Base-by-base conservation (phyloP, 805 yeast genomes). In the Lachancea fermentati region DNA sequence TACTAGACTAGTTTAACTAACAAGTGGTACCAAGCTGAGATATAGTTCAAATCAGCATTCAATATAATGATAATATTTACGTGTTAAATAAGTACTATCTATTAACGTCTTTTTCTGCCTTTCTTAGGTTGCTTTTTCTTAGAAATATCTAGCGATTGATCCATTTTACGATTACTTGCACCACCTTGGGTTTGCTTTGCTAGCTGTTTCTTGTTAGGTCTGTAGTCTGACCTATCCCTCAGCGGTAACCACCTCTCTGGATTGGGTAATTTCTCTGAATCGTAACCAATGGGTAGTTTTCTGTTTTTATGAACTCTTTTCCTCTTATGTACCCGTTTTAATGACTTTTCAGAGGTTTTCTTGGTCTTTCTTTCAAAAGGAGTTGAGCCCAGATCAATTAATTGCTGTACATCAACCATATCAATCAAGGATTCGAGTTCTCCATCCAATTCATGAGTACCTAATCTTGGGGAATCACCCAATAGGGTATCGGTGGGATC, bases 241-340 rank as follows among this genome's bases (percentile, higher is more conserved):
- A 84, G 52, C 16, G 96, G 95, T 37, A 91, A 62, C 97, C 97
- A 89, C 65, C 97, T 81, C 62, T 89, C 97, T 13, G 76, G 73
- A 51, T 81, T 83, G 3, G 75, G 67, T 16, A 45, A 44, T 43
- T 55, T 61, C 4, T 48, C 55, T 36, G 62, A 57, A 36, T 66
- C 79, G 63, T 47, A 75, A 50, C 51, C 50, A 43, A 60, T 61
- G n/a, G 75, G 71, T 13, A 63, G 49, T 45, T 60, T 66, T 38
- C 55, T 59, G 40, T 58, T 60, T 36, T 61, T 59, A 29, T 57
- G 53, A 11, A 52, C 60, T 42, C 62, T 53, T 46, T 58, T 67
- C 49, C 66, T 63, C 46, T 57, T 57, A 15, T 44, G 41, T 15
- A 51, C 39, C 34, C 43, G 56, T 19, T 36, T 41, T 2, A 44